Evolutionary conservation across 495 filamentous ascomycete genomes (phyloP).

Genomic region (Lasiosphaeris hirsuta): DNA sequence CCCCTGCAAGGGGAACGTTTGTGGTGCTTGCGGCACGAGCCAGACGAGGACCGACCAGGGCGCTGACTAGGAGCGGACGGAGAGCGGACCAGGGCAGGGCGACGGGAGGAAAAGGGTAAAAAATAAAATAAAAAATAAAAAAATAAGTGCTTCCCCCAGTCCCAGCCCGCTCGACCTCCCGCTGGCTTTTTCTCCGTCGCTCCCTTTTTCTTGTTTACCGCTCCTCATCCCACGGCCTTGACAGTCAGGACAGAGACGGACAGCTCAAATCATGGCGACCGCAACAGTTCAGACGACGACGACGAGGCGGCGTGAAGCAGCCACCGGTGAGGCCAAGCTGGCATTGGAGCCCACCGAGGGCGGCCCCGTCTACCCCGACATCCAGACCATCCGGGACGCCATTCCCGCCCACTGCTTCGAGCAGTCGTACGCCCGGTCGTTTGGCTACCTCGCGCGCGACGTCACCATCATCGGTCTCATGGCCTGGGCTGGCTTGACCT

Average conservation of each 20-base stretch:
- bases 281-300: slow-evolving; percentile 13
- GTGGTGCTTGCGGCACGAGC: too few relatives aligned
- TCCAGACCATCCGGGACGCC: slow-evolving; percentile 74
- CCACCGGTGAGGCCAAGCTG: slow-evolving; percentile 45
- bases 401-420: slow-evolving; percentile 81
- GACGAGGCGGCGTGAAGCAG: slow-evolving; percentile 18
- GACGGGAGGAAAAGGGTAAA: neutral
- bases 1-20: neutral
- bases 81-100: neutral
- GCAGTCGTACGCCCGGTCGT: slow-evolving; percentile 57
- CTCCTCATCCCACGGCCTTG: neutral
- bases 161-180: neutral
- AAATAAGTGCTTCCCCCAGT: too few relatives aligned
- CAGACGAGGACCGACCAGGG: neutral
- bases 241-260: neutral
- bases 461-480: slow-evolving; percentile 55
- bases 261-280: neutral
- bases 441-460: slow-evolving; percentile 69
- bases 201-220: neutral
- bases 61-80: neutral
- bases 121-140: neutral
- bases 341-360: slow-evolving; percentile 59
- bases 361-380: slow-evolving; percentile 63
- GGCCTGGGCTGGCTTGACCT: slow-evolving; percentile 64
- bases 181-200: neutral